A percentile compares a stretch with the other conserved stretches of the same genome.
Conservation (phyloP, 2,329 filamentous ascomycete species). For the Clathrospora elynae region DNA sequence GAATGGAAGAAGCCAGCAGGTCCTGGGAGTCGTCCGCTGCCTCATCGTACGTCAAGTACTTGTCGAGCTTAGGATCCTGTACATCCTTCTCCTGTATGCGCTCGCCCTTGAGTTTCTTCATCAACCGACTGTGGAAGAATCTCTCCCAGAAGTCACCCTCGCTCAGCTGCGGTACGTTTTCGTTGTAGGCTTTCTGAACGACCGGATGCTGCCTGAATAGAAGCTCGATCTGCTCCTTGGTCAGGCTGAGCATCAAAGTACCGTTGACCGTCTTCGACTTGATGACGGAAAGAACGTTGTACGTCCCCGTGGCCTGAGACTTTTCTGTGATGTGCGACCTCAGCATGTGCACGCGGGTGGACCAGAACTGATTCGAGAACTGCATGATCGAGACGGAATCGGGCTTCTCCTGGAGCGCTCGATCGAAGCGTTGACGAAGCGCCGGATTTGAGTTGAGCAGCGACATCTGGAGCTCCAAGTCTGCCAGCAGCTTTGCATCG, state of each 20-base stretch:
- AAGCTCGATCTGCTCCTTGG: conserved; percentile 87
- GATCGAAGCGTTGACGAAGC: conserved; percentile 83
- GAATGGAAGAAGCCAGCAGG: conserved; percentile 67
- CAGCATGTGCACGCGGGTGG: conserved; percentile 80
- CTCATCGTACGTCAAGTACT: conserved; percentile 78
- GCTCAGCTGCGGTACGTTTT: conserved; percentile 76
- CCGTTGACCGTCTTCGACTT: conserved; percentile 78
- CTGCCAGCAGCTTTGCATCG: conserved; percentile 74
- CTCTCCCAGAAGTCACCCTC: conserved; percentile 89
- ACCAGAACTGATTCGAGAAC: conserved; percentile 95
- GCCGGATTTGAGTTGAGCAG: conserved; percentile 79
- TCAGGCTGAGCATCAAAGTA: conserved; percentile 76
- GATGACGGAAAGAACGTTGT: conserved; percentile 90
- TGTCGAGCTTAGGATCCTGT: conserved; percentile 80
- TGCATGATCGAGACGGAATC: conserved; percentile 78
- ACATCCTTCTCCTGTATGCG: conserved; percentile 78
- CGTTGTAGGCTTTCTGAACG: conserved; percentile 87
- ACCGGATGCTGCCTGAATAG: conserved; percentile 93
- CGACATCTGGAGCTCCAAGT: conserved; percentile 84
- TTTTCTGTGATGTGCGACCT: conserved; percentile 89
- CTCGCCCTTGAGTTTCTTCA: conserved; percentile 90
- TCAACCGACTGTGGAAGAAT: conserved; percentile 89
- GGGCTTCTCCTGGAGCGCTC: conserved; percentile 81
- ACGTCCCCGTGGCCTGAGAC: conserved; percentile 83
- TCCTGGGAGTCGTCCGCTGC: conserved; percentile 53